Percentiles rank a stretch among this genome's conserved stretches.
These are phyloP conservation scores for Ogataea sp. DNA, from an alignment of 805 yeast species.

Conservation along the genomic window DNA sequence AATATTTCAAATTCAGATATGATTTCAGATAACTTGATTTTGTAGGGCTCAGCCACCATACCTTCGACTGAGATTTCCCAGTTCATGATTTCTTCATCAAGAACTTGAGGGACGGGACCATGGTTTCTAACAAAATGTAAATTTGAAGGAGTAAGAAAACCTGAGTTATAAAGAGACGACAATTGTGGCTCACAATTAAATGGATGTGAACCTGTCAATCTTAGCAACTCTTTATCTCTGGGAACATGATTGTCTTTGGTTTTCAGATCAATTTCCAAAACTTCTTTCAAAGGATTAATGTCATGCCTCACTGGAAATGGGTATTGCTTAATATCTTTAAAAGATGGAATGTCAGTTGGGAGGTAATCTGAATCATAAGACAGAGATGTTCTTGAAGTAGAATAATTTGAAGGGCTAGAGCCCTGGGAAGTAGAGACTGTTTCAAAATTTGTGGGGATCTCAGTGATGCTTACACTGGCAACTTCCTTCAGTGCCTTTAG, in stretches of 20 bases:
- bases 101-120: conserved; percentile 22
- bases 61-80: conserved; percentile 25
- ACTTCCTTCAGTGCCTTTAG: too few species aligned
- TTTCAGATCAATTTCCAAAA: conserved; percentile 17
- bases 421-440: neutral
- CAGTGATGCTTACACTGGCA: too few species aligned
- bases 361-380: too few species aligned
- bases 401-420: neutral
- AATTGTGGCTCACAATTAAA: conserved; percentile 26
- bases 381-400: neutral
- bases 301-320: conserved; percentile 15
- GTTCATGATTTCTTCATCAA: conserved; percentile 13
- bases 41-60: conserved; percentile 21
- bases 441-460: too few species aligned
- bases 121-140: conserved; percentile 29
- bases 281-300: conserved; percentile 6
- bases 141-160: conserved; percentile 24
- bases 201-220: conserved; percentile 28
- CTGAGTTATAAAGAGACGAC: conserved; percentile 17
- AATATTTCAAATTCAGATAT: conserved; percentile 19
- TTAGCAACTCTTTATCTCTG: conserved; percentile 20
- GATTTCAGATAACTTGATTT: conserved; percentile 16
- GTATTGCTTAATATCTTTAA: neutral
- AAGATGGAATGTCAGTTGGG: neutral
- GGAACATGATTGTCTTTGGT: conserved; percentile 24